A percentile compares a stretch with the other conserved stretches of the same genome.
phyloP scores from a whole-genome alignment of 106 monocot species.

The Apostasia shenzhenica region DNA sequence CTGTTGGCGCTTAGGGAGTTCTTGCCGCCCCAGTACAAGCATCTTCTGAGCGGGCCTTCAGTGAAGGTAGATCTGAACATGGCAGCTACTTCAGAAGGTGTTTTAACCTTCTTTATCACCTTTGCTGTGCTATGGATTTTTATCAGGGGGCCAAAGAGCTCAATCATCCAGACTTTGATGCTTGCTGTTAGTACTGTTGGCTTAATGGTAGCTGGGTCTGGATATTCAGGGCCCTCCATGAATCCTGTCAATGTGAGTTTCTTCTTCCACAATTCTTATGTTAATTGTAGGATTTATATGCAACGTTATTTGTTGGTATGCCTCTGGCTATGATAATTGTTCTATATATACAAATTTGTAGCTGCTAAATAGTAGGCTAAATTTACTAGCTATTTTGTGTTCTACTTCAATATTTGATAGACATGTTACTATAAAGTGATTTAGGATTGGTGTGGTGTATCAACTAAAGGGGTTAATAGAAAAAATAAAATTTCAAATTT shows the following conservation, averaged over 20 bases:
- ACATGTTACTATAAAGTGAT: too few species aligned
- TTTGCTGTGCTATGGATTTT: constrained; percentile 37
- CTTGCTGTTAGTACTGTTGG: constrained; percentile 25
- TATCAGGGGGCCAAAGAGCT: constrained; percentile 28
- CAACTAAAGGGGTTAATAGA: too few species aligned
- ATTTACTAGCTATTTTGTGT: too few species aligned
- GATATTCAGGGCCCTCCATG: constrained; percentile 50
- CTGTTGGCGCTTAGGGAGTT: constrained; percentile 30
- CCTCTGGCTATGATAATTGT: too few species aligned
- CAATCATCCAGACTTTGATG: constrained; percentile 27
- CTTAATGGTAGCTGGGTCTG: constrained; percentile 28
- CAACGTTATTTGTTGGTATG: too few species aligned
- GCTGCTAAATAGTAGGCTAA: not conserved
- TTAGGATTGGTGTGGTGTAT: too few species aligned
- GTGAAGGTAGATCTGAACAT: constrained; percentile 43
- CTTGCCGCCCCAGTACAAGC: constrained; percentile 49
- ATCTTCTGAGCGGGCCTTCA: constrained; percentile 37
- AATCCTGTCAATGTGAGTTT: constrained; percentile 55
- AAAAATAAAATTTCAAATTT: too few species aligned
- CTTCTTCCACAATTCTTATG: not conserved
- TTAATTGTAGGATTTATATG: too few species aligned
- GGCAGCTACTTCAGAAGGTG: constrained; percentile 34
- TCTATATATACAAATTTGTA: not conserved
- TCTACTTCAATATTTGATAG: too few species aligned
- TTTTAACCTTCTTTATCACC: constrained; percentile 43